Evolutionary conservation across 2,329 filamentous ascomycete genomes (phyloP).

Genomic region (Tolypocladium pustulatum): DNA sequence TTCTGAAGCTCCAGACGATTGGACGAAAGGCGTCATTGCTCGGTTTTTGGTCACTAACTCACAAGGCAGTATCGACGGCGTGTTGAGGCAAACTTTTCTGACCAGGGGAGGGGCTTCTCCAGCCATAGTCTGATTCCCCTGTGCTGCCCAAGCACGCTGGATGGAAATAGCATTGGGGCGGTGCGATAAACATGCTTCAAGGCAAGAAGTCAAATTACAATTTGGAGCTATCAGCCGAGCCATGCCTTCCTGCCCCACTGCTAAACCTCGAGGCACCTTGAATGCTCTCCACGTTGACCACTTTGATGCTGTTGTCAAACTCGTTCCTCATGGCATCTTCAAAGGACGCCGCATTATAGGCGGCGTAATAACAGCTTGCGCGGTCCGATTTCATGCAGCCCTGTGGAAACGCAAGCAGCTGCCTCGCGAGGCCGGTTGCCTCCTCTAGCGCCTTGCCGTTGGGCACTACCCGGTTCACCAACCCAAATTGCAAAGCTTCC

Average conservation of each 20-base stretch:
- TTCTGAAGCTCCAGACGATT: too few relatives aligned
- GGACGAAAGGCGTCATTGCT: too few relatives aligned
- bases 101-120: too few relatives aligned
- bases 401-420: slow-evolving; percentile 39
- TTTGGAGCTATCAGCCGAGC: neutral
- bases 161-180: too few relatives aligned
- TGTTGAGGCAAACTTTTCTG: too few relatives aligned
- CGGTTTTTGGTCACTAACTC: too few relatives aligned
- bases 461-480: slow-evolving; percentile 41
- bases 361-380: slow-evolving; percentile 35
- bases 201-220: neutral
- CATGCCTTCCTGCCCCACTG: slow-evolving; percentile 2
- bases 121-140: too few relatives aligned
- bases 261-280: slow-evolving; percentile 9
- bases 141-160: too few relatives aligned
- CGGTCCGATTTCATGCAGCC: slow-evolving; percentile 41
- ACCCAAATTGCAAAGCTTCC: slow-evolving; percentile 39
- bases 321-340: slow-evolving; percentile 39
- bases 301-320: slow-evolving; percentile 29
- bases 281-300: slow-evolving; percentile 32
- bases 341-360: slow-evolving; percentile 35
- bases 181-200: too few relatives aligned
- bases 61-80: too few relatives aligned
- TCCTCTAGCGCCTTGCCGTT: slow-evolving; percentile 38
- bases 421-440: slow-evolving; percentile 33